A percentile compares a stretch with the other conserved stretches of the same genome.
Evolutionary conservation across 2,329 filamentous ascomycete species (phyloP).

Genomic region (Aquanectria penicillioides): DNA sequence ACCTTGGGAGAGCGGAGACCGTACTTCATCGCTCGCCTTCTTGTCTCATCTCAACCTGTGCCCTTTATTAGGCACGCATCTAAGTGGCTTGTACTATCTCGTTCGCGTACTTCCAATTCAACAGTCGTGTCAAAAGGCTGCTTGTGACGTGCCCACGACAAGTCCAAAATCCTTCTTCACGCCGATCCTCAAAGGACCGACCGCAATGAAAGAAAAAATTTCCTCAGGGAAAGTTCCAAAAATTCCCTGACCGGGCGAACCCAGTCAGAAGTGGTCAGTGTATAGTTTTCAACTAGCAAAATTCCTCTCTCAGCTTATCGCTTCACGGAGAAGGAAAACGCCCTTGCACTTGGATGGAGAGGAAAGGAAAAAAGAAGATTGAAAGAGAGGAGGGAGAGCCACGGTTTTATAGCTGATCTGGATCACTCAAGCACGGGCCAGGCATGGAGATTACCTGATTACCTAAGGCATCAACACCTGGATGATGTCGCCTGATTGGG

Average conservation of each 20-base stretch:
- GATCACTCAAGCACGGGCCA: conserved; percentile 34
- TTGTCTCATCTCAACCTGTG: no score
- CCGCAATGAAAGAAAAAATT: conserved; percentile 55
- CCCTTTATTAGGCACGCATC: no score
- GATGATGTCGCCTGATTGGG: conserved; percentile 29
- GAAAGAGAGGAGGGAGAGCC: conserved; percentile 39
- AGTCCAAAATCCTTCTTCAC: conserved; percentile 51
- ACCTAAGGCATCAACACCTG: conserved; percentile 33
- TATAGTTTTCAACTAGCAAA: conserved; percentile 91
- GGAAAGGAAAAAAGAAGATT: conserved; percentile 54
- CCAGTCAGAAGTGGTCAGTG: conserved; percentile 75
- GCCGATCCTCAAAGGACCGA: conserved; percentile 44
- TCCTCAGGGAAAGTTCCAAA: conserved; percentile 63
- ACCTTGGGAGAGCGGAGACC: no score
- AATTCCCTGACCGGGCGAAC: conserved; percentile 76
- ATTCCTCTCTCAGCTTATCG: conserved; percentile 80
- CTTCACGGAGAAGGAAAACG: conserved; percentile 70
- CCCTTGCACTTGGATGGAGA: conserved; percentile 73
- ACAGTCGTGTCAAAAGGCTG: no score
- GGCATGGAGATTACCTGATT: not conserved
- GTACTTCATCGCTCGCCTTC: no score
- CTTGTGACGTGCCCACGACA: not conserved
- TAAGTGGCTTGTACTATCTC: no score
- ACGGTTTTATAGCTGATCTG: conserved; percentile 47
- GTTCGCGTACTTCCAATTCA: no score